Evolutionary conservation across 2,329 filamentous ascomycete genomes (phyloP).

Genomic region (Paecilomyces fulvus): DNA sequence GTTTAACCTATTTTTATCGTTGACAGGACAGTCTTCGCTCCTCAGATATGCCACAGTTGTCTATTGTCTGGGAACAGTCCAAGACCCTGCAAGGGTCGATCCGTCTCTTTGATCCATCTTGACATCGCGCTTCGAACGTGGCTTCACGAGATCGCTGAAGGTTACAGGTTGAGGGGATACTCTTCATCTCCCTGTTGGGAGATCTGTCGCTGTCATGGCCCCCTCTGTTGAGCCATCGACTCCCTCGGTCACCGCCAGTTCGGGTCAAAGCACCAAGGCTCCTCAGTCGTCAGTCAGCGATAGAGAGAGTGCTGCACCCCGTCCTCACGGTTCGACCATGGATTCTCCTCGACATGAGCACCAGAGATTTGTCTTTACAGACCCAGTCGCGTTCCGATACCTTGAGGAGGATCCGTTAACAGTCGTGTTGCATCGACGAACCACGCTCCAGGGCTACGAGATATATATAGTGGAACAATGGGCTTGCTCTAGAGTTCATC

Average conservation of each 20-base stretch:
- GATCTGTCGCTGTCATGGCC: constrained; percentile 9
- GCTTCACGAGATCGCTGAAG: constrained; percentile 4
- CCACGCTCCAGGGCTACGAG: constrained; percentile 72
- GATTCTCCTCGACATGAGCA: constrained; percentile 27
- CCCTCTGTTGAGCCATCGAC: constrained; percentile 13
- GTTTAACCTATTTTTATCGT: background rate
- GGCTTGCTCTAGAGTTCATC: constrained; percentile 84
- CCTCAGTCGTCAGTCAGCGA: constrained; percentile 8
- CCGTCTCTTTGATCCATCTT: constrained; percentile 11
- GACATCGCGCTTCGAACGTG: constrained; percentile 11
- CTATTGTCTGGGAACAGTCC: constrained; percentile 13
- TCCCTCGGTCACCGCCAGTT: constrained; percentile 13
- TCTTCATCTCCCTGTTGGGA: constrained; percentile 3
- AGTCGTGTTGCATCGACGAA: constrained; percentile 62
- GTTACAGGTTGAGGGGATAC: constrained; percentile 1
- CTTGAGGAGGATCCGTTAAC: constrained; percentile 78
- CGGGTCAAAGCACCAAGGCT: constrained; percentile 19
- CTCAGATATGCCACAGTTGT: constrained; percentile 20
- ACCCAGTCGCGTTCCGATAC: constrained; percentile 61
- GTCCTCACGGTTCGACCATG: constrained; percentile 8
- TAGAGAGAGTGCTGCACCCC: constrained; percentile 14
- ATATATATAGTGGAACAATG: constrained; percentile 95
- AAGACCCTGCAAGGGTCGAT: constrained; percentile 20
- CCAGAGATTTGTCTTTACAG: constrained; percentile 56
- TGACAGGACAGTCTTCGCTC: background rate